A percentile compares a stretch with the other conserved stretches of the same genome.
Evolutionary conservation across 2,329 filamentous ascomycete genomes (phyloP).

Genomic region (Colletotrichum somersetense): DNA sequence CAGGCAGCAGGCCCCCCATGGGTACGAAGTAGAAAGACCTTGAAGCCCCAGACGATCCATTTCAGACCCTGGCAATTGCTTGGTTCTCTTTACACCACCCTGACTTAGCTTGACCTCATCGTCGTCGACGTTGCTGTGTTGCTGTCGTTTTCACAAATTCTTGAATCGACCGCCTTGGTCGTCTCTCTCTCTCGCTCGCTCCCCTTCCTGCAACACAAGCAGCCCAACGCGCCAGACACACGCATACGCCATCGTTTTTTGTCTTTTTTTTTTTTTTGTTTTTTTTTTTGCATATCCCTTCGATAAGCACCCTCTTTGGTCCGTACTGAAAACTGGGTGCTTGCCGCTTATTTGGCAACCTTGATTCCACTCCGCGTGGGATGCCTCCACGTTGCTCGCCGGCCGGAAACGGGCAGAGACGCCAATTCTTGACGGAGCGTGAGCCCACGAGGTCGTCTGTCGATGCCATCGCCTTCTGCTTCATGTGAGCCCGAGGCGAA

Average conservation of each 20-base stretch:
- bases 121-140: background rate
- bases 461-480: conserved; percentile 8
- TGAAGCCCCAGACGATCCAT: conserved; percentile 18
- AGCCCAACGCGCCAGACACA: background rate
- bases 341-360: conserved; percentile 13
- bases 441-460: conserved; percentile 24
- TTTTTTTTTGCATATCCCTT: conserved; percentile 1
- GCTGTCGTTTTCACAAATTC: conserved; percentile 22
- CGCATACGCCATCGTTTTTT: background rate
- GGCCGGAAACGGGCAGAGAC: conserved; percentile 15
- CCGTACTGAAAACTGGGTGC: conserved; percentile 5
- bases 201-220: conserved; percentile 18
- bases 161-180: conserved; percentile 9
- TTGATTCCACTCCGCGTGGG: conserved; percentile 18
- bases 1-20: background rate
- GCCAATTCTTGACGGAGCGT: conserved; percentile 18
- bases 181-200: background rate
- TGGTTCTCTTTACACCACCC: conserved; percentile 28
- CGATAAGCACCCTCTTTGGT: background rate
- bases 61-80: conserved; percentile 29
- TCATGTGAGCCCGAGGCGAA: background rate
- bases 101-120: background rate
- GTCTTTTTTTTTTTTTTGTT: too few relatives aligned
- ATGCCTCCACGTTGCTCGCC: conserved; percentile 21
- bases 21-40: background rate